These are phyloP conservation scores for Neurospora terricola DNA, from an alignment of 495 filamentous ascomycete species.

Conservation along the genomic window DNA sequence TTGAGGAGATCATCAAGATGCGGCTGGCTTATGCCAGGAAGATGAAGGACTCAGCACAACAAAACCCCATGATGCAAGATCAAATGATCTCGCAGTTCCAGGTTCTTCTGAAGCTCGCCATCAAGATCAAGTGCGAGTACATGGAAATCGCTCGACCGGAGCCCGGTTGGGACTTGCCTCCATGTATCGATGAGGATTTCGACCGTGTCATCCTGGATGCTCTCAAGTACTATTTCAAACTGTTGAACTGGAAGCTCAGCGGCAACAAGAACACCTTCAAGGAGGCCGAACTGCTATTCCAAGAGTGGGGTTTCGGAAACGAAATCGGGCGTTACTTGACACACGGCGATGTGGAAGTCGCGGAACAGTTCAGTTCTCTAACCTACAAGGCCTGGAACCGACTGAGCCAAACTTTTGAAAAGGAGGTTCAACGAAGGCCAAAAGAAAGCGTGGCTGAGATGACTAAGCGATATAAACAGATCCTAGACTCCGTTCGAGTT, in stretches of 20 bases:
- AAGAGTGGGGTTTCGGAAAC: conserved; percentile 95
- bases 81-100: conserved; percentile 97
- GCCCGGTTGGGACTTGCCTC: conserved; percentile 87
- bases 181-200: conserved; percentile 94
- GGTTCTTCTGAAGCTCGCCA: conserved; percentile 80
- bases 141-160: conserved; percentile 74
- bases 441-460: conserved; percentile 80
- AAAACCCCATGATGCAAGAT: conserved; percentile 83
- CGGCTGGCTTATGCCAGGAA: conserved; percentile 86
- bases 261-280: conserved; percentile 99
- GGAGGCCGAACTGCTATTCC: conserved; percentile 91
- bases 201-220: conserved; percentile 93
- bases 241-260: conserved; percentile 93
- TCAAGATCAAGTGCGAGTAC: conserved; percentile 85
- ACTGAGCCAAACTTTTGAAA: conserved; percentile 82
- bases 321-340: conserved; percentile 80
- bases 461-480: conserved; percentile 92
- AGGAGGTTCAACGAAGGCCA: conserved; percentile 70
- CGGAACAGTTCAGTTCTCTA: conserved; percentile 94
- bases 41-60: conserved; percentile 80
- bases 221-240: conserved; percentile 92
- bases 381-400: conserved; percentile 84
- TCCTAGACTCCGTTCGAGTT: conserved; percentile 88
- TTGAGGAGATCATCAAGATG: conserved; percentile 92
- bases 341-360: conserved; percentile 90